Conservation (phyloP, 139 green algal genomes). For the Edaphochlamys debaryana region DNA sequence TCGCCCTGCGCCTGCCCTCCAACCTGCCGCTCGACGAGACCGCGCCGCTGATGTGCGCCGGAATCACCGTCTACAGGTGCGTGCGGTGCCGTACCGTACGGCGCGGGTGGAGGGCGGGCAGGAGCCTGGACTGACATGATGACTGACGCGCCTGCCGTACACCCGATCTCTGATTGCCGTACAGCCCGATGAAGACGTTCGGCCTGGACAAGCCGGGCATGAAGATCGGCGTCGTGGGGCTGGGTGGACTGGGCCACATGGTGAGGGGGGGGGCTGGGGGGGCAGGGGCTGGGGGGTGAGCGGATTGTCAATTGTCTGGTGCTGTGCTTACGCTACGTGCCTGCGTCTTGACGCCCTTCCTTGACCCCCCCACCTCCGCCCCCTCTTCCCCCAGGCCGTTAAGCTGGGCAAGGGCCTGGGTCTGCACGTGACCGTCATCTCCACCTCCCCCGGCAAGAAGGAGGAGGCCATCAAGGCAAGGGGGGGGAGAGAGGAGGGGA, state of each 20-base stretch:
- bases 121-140: no score
- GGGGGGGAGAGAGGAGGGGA: background rate
- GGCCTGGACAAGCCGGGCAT: conserved; percentile 81
- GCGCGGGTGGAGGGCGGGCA: no score
- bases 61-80: conserved; percentile 75
- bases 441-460: conserved; percentile 72
- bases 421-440: conserved; percentile 71
- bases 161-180: background rate
- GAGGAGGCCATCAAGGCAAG: conserved; percentile 64
- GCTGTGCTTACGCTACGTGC: no score
- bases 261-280: background rate
- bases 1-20: conserved; percentile 65
- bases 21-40: conserved; percentile 66
- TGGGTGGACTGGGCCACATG: conserved; percentile 76
- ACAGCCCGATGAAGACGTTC: conserved; percentile 73
- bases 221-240: conserved; percentile 78
- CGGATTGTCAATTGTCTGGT: background rate
- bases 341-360: background rate
- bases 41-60: conserved; percentile 87
- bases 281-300: background rate
- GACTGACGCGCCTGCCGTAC: no score
- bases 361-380: background rate
- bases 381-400: conserved; percentile 62
- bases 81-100: no score
- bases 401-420: conserved; percentile 82